Percentiles rank a stretch among this genome's conserved stretches.
Evolutionary conservation across 768 basidiomycete genomes (phyloP).

Genomic region (Hirschioporus abietinus): DNA sequence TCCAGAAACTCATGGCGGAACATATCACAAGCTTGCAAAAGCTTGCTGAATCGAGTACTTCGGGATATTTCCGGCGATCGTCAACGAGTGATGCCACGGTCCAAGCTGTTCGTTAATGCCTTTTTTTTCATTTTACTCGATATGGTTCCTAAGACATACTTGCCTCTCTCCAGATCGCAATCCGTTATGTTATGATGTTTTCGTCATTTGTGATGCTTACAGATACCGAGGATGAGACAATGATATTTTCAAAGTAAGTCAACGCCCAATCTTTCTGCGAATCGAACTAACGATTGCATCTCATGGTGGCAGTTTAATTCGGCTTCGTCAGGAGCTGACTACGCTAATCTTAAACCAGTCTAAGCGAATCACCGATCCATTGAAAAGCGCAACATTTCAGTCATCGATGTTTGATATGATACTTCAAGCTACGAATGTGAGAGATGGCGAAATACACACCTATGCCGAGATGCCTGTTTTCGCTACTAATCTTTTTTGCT

Average conservation of each 20-base stretch:
- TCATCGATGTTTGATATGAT: conserved; percentile 71
- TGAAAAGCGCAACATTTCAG: conserved; percentile 61
- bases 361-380: conserved; percentile 54
- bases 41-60: conserved; percentile 65
- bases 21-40: conserved; percentile 80
- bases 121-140: neutral
- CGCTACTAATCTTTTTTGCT: conserved; percentile 2
- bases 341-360: conserved; percentile 74
- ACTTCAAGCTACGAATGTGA: conserved; percentile 69
- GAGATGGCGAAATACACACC: conserved; percentile 22
- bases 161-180: conserved; percentile 48
- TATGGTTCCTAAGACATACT: conserved; percentile 5
- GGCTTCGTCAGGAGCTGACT: conserved; percentile 79
- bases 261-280: neutral
- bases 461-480: conserved; percentile 3
- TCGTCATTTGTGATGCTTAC: conserved; percentile 78
- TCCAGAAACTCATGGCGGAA: conserved; percentile 83
- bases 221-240: conserved; percentile 83
- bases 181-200: conserved; percentile 76
- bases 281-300: conserved; percentile 1
- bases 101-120: conserved; percentile 41
- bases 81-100: conserved; percentile 68
- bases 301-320: conserved; percentile 63
- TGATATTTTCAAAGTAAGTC: conserved; percentile 91
- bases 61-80: conserved; percentile 58